Conservation (phyloP, 2,329 filamentous ascomycete genomes). For the Chalara sp. region DNA sequence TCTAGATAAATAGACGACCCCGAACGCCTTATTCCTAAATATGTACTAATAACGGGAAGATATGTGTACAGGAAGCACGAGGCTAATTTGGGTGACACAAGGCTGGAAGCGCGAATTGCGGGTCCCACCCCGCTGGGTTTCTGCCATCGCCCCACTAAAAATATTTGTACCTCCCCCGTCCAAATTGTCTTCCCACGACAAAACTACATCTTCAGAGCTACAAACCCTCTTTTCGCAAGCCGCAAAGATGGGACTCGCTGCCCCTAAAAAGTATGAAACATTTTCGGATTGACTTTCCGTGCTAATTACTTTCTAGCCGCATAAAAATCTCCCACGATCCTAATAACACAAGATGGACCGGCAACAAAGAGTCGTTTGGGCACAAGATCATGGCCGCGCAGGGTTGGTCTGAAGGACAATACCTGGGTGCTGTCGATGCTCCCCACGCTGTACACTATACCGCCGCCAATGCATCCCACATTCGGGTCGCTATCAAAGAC, state of each 20-base stretch:
- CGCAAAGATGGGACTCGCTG: conserved; percentile 59
- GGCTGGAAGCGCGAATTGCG: too few relatives aligned
- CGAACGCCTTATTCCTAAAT: too few relatives aligned
- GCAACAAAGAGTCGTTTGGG: conserved; percentile 75
- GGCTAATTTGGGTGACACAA: too few relatives aligned
- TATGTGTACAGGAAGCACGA: too few relatives aligned
- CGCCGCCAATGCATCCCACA: conserved; percentile 75
- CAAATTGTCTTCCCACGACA: too few relatives aligned
- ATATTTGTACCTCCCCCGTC: too few relatives aligned
- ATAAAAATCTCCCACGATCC: conserved; percentile 80
- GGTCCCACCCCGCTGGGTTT: too few relatives aligned
- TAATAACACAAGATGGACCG: conserved; percentile 91
- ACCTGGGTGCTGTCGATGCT: conserved; percentile 71
- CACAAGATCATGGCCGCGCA: conserved; percentile 83
- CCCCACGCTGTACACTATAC: conserved; percentile 71
- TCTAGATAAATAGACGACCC: too few relatives aligned
- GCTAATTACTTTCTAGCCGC: conserved; percentile 36
- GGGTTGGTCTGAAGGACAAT: conserved; percentile 83
- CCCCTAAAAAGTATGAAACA: conserved; percentile 52
- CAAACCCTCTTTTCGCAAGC: too few relatives aligned
- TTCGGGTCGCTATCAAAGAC: conserved; percentile 80
- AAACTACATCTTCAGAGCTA: too few relatives aligned
- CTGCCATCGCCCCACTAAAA: too few relatives aligned
- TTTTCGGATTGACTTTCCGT: not conserved
- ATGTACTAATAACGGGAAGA: too few relatives aligned